Evolutionary conservation across 352 stramenopile species (phyloP), one percentile per base, ranked within the genome.

Genomic region (Phytophthora citricola): DNA sequence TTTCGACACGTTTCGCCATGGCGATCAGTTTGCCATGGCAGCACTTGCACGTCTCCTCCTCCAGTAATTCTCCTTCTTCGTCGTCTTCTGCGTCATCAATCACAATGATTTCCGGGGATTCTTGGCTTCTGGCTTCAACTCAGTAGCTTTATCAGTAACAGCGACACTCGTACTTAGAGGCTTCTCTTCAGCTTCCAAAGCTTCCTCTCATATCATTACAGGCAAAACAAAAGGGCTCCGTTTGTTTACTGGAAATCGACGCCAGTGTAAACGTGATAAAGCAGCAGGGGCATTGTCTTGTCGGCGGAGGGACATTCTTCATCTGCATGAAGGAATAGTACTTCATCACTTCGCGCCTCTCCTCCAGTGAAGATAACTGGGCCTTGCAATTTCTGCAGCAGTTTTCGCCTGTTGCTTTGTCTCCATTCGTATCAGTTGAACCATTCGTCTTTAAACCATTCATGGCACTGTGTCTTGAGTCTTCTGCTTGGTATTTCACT

Each of bases 21-120:
- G 58, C 7, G 5, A 58, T 20, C 8, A 69, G 17, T 12, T 61
- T 22, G 0, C 51, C 58, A 4, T 27, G 5, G 45, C 65, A 73
- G n/a, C 50, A 63, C 20, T 63, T 63, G 44, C 58, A 72, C 0
- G 24, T 20, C 3, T 32, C 31, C 34, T 71, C 17, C 15, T 63
- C 49, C 27, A 63, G 2, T 15, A 57, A 39, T 47, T 52, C 49
- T 4, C 55, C 49, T 45, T 72, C 50, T 63, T 68, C 58, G 38
- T 63, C 34, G 5, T 44, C 49, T 24, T 53, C 40, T 39, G 22
- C 45, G 27, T 24, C 27, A 0, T 58, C 53, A 10, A 69, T 15
- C 27, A 54, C 54, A 38, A 65, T 59, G 36, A 40, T 44, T 6
- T 69, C 52, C 27, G 36, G 32, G 27, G 4, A 11, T 58, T 48